A percentile compares a stretch with the other conserved stretches of the same genome.
Evolutionary conservation across 2,329 filamentous ascomycete genomes (phyloP).

Genomic region (Phaeosphaeriaceae sp.): DNA sequence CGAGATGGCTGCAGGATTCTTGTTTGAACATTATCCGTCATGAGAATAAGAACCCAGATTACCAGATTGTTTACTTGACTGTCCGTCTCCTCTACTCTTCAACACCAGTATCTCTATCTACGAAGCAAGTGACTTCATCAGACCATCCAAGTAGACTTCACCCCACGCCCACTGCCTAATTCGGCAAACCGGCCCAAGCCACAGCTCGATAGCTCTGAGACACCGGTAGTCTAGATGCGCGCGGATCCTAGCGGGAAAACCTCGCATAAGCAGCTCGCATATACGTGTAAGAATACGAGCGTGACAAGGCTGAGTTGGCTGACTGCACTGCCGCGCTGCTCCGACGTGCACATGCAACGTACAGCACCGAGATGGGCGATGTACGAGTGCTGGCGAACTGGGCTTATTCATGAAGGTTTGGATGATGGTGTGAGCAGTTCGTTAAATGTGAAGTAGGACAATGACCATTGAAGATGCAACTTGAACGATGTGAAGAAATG

Average conservation of each 20-base stretch:
- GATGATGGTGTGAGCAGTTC: no score
- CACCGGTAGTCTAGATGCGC: no score
- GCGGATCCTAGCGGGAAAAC: no score
- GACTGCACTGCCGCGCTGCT: not conserved
- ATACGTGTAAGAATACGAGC: not conserved
- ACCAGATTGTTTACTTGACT: no score
- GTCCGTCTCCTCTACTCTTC: no score
- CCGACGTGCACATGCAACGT: not conserved
- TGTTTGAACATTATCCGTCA: constrained; percentile 51
- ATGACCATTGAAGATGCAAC: no score
- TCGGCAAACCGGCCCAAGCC: not conserved
- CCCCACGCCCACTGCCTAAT: not conserved
- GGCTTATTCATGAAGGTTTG: no score
- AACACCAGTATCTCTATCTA: no score
- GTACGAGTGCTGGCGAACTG: no score
- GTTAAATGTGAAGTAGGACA: no score
- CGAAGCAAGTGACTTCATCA: not conserved
- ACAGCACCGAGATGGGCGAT: no score
- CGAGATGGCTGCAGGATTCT: constrained; percentile 56
- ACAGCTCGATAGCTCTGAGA: not conserved
- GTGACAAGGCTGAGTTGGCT: not conserved
- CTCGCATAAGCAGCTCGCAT: not conserved
- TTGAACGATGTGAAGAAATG: no score
- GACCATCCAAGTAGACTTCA: not conserved
- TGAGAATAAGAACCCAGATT: constrained; percentile 4